Percentiles rank a stretch among this genome's conserved stretches.
Evolutionary conservation across 306 rosid genomes (phyloP).

Genomic region (Rubus idaeus): DNA sequence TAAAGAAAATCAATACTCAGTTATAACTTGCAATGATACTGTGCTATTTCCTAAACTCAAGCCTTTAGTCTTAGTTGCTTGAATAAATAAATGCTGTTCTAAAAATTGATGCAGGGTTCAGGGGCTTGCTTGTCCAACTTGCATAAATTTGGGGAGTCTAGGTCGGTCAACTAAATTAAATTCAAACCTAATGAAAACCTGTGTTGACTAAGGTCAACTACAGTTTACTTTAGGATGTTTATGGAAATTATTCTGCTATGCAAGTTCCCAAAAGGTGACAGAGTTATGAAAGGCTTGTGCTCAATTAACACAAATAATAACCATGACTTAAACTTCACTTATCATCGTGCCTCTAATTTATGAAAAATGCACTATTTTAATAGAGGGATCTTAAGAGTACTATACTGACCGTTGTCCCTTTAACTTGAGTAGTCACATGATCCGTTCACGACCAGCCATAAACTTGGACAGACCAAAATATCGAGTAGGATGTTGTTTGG

Average conservation of each 20-base stretch:
- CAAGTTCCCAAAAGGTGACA: neutral
- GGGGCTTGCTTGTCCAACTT: too few relatives aligned
- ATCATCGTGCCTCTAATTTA: too few relatives aligned
- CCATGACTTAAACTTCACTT: neutral
- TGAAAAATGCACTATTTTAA: too few relatives aligned
- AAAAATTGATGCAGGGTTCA: neutral
- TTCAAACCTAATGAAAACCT: neutral
- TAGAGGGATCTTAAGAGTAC: too few relatives aligned
- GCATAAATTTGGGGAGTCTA: neutral
- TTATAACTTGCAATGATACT: neutral
- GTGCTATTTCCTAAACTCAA: neutral
- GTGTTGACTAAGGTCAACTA: neutral
- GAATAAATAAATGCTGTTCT: neutral
- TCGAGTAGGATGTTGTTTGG: conserved; percentile 19
- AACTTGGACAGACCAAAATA: conserved; percentile 80
- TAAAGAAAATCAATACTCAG: conserved; percentile 3
- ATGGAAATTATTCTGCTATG: neutral
- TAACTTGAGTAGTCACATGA: conserved; percentile 68
- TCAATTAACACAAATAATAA: neutral
- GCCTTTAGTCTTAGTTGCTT: neutral
- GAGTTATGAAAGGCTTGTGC: too few relatives aligned
- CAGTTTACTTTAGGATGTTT: neutral
- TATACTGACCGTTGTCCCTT: conserved; percentile 47
- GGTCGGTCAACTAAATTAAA: neutral
- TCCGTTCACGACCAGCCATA: conserved; percentile 45